phyloP scores from a whole-genome alignment of 2,329 filamentous ascomycete genomes.

The Kalmusia sp. region DNA sequence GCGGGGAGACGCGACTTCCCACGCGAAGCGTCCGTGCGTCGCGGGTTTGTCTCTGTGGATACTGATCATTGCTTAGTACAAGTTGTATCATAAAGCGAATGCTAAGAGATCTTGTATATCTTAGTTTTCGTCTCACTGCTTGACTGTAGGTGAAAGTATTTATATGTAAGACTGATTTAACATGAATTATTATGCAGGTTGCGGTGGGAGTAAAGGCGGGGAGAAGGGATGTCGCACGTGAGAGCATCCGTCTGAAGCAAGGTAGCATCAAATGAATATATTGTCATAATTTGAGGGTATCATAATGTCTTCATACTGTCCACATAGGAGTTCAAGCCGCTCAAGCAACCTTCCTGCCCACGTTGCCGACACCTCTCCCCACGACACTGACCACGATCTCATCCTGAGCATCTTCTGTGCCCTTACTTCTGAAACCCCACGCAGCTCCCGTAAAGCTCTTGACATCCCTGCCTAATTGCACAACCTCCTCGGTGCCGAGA shows the following conservation, averaged over 20 bases:
- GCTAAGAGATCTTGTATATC: too few species aligned
- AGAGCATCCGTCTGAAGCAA: neutral
- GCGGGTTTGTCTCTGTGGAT: too few species aligned
- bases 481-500: conserved; percentile 78
- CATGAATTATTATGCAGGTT: too few species aligned
- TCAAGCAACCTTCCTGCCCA: conserved; percentile 84
- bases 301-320: neutral
- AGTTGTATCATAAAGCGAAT: too few species aligned
- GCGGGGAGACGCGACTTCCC: conserved; percentile 1
- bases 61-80: too few species aligned
- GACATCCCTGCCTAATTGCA: conserved; percentile 83
- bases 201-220: too few species aligned
- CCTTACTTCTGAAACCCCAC: conserved; percentile 78
- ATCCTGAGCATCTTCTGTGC: conserved; percentile 57
- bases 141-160: too few species aligned
- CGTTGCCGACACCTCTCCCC: conserved; percentile 90
- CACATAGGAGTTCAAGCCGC: neutral
- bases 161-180: too few species aligned
- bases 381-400: conserved; percentile 91
- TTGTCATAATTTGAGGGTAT: neutral
- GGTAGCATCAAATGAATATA: neutral
- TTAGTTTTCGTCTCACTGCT: too few species aligned
- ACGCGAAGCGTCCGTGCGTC: conserved; percentile 6
- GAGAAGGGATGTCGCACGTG: too few species aligned
- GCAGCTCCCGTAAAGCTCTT: conserved; percentile 87